phyloP scores from a whole-genome alignment of 2,329 filamentous ascomycete genomes.

The Beauveria sp. region DNA sequence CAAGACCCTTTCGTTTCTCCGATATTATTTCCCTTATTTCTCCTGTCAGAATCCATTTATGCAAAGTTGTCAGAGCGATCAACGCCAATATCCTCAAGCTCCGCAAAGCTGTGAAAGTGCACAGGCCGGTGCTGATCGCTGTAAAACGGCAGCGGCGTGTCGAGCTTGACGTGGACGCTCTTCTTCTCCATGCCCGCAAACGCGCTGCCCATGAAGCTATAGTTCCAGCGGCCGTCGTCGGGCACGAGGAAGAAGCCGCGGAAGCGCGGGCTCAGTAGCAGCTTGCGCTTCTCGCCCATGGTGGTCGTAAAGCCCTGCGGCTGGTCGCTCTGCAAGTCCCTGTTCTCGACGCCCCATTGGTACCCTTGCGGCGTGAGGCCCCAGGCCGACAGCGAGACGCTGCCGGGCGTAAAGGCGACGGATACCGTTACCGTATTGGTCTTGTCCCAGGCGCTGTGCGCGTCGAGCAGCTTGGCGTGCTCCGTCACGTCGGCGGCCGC shows the following conservation, averaged over 20 bases:
- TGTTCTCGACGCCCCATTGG: constrained; percentile 96
- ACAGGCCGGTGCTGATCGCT: constrained; percentile 84
- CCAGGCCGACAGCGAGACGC: constrained; percentile 91
- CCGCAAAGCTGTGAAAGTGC: constrained; percentile 96
- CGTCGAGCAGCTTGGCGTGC: constrained; percentile 81
- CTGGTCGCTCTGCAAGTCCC: constrained; percentile 84
- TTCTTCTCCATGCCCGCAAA: constrained; percentile 89
- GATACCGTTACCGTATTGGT: constrained; percentile 91
- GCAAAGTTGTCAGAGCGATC: constrained; percentile 91
- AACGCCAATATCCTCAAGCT: constrained; percentile 94
- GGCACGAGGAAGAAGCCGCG: constrained; percentile 94
- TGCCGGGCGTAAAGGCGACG: constrained; percentile 93
- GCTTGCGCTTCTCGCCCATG: constrained; percentile 93
- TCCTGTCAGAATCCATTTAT: constrained; percentile 33
- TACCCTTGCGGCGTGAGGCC: constrained; percentile 85
- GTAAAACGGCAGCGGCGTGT: constrained; percentile 86
- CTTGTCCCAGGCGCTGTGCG: constrained; percentile 58
- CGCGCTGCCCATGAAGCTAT: constrained; percentile 90
- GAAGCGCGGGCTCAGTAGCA: constrained; percentile 87
- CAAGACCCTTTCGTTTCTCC: not conserved
- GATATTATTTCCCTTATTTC: not conserved
- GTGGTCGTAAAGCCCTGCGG: constrained; percentile 85
- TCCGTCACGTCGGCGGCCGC: constrained; percentile 89
- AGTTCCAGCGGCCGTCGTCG: constrained; percentile 88
- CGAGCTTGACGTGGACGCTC: constrained; percentile 83